Evolutionary conservation across 768 basidiomycete species (phyloP), one percentile per base, ranked within the genome.

Genomic region (Boletellus ananas): DNA sequence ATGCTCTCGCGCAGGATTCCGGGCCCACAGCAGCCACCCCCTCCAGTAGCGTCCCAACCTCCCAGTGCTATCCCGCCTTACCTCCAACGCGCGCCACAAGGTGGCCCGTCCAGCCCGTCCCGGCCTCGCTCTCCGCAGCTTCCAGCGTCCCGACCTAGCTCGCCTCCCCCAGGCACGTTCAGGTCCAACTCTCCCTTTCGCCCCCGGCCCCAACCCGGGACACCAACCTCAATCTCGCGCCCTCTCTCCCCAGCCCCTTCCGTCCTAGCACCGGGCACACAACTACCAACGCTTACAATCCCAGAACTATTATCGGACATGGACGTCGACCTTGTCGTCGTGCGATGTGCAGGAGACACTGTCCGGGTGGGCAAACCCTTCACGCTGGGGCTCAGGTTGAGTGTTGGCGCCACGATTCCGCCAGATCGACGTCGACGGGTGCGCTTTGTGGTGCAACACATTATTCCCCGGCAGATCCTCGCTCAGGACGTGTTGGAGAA

Each of bases 1-100:
- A 88, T 88, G 75, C 72, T 97, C 2, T 90, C 92, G 17, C 81
- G 94, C 43, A 77, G 85, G 37, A 84, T 94, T 52, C 87, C 88
- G 2, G 69, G 83, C 13, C 68, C 75, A 7, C 60, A 70, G 25
- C 65, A 69, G 6, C 59, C 58, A 8, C 58, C 59, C 8, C 49
- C 58, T 36, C 56, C 60, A 4, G 16, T 55, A 35, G 47, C 60
- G 10, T 65, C 69, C 11, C 78, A 78, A 43, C 80, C 83, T 9
- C 78, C 74, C 1, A 84, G 87, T n/a, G 88, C 90, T 2, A 68
- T 91, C 18, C 90, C 89, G 0, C 74, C 80, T 7, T 80, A 92
- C 66, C 72, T 92, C n/a, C 89, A 90, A 59, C 80, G 83, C 18
- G 66, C 69, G 16, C 58, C 72, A 6, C 70, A 71, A 10, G 65